A percentile compares a stretch with the other conserved stretches of the same genome.
These are phyloP conservation scores for Neolentinus lepideus DNA, from an alignment of 1,284 basidiomycete species.

Conservation along the genomic window DNA sequence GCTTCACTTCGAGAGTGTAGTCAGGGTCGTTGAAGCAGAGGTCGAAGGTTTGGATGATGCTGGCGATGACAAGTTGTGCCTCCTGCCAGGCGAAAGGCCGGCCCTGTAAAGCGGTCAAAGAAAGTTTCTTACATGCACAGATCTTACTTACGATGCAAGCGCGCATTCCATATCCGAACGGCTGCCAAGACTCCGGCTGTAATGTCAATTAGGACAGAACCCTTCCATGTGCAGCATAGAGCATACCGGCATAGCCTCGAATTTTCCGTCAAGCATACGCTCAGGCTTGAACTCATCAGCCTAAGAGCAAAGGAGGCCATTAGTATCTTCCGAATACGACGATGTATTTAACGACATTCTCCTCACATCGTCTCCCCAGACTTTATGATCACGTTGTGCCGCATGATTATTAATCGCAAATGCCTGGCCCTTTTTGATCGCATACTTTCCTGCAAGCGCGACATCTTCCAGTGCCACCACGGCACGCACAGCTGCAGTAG, in stretches of 20 bases:
- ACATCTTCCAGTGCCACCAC: conserved; percentile 30
- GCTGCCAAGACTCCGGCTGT: conserved; percentile 38
- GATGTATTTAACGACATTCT: not conserved
- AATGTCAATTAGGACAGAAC: conserved; percentile 4
- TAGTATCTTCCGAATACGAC: not conserved
- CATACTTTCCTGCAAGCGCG: conserved; percentile 32
- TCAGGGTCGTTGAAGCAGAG: conserved; percentile 32
- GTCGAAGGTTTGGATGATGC: conserved; percentile 38
- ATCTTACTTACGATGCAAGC: conserved; percentile 33
- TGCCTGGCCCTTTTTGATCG: conserved; percentile 25
- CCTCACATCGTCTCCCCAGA: conserved; percentile 46
- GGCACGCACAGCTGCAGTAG: conserved; percentile 31
- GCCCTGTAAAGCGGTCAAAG: conserved; percentile 16
- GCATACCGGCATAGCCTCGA: conserved; percentile 33
- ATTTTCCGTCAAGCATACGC: conserved; percentile 40
- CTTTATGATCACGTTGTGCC: conserved; percentile 34
- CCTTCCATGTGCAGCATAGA: conserved; percentile 2
- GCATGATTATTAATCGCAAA: conserved; percentile 25
- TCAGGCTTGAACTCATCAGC: conserved; percentile 35
- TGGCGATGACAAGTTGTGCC: conserved; percentile 31
- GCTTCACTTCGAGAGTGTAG: conserved; percentile 36
- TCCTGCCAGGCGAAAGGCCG: conserved; percentile 45
- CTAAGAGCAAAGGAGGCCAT: conserved; percentile 8
- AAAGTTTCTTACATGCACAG: too few species aligned
- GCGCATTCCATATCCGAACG: conserved; percentile 35